These are phyloP conservation scores for Pythium dissotocum DNA, from an alignment of 352 stramenopile genomes.

Conservation along the genomic window DNA sequence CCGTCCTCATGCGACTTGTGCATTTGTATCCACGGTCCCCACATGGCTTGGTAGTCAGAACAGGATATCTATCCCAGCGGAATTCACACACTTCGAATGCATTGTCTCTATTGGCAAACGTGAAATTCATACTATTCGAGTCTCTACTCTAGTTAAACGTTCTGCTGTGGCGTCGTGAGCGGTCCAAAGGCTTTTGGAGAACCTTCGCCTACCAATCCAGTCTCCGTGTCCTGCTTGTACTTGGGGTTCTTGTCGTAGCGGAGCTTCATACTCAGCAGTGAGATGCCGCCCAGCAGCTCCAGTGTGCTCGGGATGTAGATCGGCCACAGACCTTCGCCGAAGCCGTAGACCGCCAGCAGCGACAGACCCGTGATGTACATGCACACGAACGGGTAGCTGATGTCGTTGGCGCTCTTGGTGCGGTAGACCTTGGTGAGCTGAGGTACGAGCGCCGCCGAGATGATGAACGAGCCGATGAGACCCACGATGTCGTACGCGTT, in stretches of 20 bases:
- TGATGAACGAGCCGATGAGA: constrained; percentile 61
- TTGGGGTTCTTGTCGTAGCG: constrained; percentile 27
- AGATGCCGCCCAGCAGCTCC: constrained; percentile 35
- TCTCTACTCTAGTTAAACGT: no score
- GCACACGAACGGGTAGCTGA: constrained; percentile 48
- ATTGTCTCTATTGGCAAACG: no score
- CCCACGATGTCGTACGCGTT: constrained; percentile 47
- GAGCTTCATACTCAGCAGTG: constrained; percentile 44
- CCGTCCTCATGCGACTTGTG: no score
- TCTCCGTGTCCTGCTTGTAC: neutral
- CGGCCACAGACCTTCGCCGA: constrained; percentile 48
- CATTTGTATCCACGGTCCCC: no score
- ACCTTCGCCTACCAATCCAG: neutral
- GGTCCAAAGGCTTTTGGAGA: no score
- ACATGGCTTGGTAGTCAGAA: no score
- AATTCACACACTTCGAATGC: no score
- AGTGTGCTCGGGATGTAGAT: constrained; percentile 50
- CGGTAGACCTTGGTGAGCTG: constrained; percentile 61
- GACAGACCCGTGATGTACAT: constrained; percentile 43
- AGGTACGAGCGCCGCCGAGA: constrained; percentile 48
- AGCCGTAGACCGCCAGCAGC: constrained; percentile 43
- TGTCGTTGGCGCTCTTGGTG: constrained; percentile 61
- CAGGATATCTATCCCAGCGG: no score
- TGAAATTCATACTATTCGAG: no score
- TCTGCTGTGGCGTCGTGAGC: no score